Percentiles rank a stretch among this genome's conserved stretches.
phyloP scores from a whole-genome alignment of 164 flowering plant species.

The Macadamia integrifolia region DNA sequence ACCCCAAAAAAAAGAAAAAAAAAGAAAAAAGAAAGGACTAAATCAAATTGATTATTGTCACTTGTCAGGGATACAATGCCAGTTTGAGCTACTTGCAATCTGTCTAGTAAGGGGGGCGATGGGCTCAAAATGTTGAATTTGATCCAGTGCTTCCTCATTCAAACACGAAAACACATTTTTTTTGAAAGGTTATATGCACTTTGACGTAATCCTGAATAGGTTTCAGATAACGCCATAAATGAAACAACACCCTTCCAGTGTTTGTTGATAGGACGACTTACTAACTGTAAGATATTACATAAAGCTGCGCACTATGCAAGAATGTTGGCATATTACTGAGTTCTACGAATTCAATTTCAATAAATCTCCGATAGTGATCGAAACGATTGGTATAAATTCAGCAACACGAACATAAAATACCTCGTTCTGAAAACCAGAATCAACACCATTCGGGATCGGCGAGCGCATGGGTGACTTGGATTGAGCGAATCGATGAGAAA shows the following conservation, averaged over 20 bases:
- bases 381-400: background rate
- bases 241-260: background rate
- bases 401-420: constrained; percentile 23
- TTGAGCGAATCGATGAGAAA: constrained; percentile 53
- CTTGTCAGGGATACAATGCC: too few species aligned
- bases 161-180: too few species aligned
- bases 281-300: background rate
- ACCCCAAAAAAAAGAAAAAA: too few species aligned
- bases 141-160: too few species aligned
- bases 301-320: background rate
- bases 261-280: background rate
- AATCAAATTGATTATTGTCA: too few species aligned
- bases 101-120: too few species aligned
- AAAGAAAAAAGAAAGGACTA: too few species aligned
- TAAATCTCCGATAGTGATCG: background rate
- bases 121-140: too few species aligned
- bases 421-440: constrained; percentile 46
- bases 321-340: background rate
- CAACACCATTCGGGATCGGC: constrained; percentile 50
- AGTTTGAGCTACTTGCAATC: too few species aligned
- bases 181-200: background rate
- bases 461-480: constrained; percentile 42
- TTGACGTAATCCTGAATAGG: background rate
- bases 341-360: background rate
- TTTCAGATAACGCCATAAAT: background rate